These are phyloP conservation scores for Talaromyces wortmannii DNA, from an alignment of 495 filamentous ascomycete genomes.

Conservation along the genomic window DNA sequence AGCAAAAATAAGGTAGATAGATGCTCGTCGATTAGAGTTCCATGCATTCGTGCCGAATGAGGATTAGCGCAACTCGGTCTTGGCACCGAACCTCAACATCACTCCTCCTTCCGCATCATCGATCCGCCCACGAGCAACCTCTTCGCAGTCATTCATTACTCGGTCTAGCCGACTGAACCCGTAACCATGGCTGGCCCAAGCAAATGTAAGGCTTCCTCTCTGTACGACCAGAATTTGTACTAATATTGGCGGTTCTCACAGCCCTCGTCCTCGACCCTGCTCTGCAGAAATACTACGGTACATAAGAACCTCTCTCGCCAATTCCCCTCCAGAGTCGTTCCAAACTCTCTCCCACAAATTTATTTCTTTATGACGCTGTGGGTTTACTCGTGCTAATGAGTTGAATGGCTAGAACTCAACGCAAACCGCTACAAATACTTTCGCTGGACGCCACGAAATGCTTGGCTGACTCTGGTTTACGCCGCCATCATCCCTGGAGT, in stretches of 20 bases:
- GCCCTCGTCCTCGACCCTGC: constrained; percentile 69
- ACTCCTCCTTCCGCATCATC: neutral
- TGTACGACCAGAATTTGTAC: neutral
- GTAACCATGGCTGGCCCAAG: constrained; percentile 37
- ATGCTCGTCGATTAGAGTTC: no score
- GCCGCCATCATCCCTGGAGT: constrained; percentile 60
- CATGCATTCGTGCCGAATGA: neutral
- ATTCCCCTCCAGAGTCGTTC: neutral
- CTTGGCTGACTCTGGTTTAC: constrained; percentile 69
- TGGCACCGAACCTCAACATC: neutral
- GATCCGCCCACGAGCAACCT: neutral
- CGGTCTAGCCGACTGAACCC: neutral
- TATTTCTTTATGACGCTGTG: neutral
- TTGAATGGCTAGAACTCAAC: constrained; percentile 58
- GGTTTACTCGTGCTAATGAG: constrained; percentile 10
- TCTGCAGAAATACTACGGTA: constrained; percentile 70
- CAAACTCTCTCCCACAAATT: neutral
- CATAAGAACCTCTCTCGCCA: constrained; percentile 13
- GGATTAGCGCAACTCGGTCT: neutral
- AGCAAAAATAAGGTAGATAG: neutral
- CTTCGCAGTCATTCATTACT: constrained; percentile 1
- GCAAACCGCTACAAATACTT: constrained; percentile 91
- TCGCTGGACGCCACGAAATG: constrained; percentile 80
- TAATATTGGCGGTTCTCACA: constrained; percentile 11
- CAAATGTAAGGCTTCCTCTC: constrained; percentile 30